Conservation (phyloP, 768 basidiomycete genomes). For the Panus rudis region DNA sequence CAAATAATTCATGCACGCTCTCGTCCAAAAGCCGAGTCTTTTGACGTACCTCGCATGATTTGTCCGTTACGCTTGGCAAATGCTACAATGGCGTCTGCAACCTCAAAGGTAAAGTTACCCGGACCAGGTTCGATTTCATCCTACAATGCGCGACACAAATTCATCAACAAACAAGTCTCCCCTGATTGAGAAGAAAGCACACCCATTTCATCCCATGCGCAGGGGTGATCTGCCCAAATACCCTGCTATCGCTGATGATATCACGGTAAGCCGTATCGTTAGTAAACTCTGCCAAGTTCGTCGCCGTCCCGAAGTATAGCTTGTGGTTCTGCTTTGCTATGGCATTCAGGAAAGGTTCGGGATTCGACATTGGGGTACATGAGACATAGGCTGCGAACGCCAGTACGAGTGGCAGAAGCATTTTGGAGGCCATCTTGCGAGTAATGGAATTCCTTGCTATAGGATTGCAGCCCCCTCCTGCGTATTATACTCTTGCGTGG, state of each 20-base stretch:
- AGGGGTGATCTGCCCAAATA: conserved; percentile 42
- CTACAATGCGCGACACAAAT: conserved; percentile 26
- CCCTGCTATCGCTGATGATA: conserved; percentile 29
- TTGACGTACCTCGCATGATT: conserved; percentile 33
- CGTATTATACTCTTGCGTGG: no score
- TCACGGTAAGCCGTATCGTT: conserved; percentile 35
- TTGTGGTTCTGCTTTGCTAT: conserved; percentile 37
- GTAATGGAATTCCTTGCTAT: no score
- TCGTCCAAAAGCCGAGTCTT: not conserved
- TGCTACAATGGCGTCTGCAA: conserved; percentile 37
- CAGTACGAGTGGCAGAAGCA: no score
- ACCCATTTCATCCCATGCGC: conserved; percentile 56
- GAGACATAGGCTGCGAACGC: no score
- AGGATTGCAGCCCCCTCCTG: no score
- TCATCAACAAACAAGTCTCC: not conserved
- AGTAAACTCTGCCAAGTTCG: conserved; percentile 40
- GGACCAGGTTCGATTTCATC: conserved; percentile 45
- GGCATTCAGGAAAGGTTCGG: not conserved
- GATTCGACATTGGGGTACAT: no score
- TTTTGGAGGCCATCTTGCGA: no score
- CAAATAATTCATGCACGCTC: not conserved
- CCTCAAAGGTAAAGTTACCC: conserved; percentile 39
- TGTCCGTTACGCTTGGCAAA: conserved; percentile 40
- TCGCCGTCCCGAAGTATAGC: conserved; percentile 44
- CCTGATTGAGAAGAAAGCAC: conserved; percentile 2